Evolutionary conservation across 176 grass and related monocot genomes (phyloP).

Genomic region (Lolium perenne): DNA sequence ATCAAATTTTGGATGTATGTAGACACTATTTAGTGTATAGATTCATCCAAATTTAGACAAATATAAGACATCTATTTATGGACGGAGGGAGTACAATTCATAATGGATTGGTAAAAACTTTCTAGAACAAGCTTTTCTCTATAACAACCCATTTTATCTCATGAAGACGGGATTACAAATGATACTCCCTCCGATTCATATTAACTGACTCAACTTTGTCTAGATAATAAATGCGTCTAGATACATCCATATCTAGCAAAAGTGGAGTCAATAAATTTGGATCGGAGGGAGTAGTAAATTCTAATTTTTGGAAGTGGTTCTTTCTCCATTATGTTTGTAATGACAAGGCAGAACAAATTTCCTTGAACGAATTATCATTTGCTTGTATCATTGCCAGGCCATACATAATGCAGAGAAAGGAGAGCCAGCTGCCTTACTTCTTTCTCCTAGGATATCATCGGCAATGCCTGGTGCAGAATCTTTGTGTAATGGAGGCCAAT

Average conservation of each 20-base stretch:
- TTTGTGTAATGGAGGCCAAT: constrained; percentile 69
- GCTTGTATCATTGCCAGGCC: constrained; percentile 55
- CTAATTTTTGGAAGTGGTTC: constrained; percentile 4
- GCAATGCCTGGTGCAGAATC: constrained; percentile 61
- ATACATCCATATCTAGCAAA: too few relatives aligned
- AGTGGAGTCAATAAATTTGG: too few relatives aligned
- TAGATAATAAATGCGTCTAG: too few relatives aligned
- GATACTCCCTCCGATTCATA: too few relatives aligned
- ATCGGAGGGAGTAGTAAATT: neutral
- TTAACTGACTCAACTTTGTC: too few relatives aligned
- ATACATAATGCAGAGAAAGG: constrained; percentile 88
- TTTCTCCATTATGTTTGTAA: constrained; percentile 14
- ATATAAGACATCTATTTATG: too few relatives aligned
- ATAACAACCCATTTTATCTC: neutral
- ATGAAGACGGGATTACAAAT: neutral
- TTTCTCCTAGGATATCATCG: constrained; percentile 72
- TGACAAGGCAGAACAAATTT: neutral
- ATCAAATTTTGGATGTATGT: too few relatives aligned
- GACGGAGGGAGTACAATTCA: too few relatives aligned
- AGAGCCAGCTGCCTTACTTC: constrained; percentile 81
- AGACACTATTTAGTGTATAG: too few relatives aligned
- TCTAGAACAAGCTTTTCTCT: neutral
- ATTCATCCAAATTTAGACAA: too few relatives aligned
- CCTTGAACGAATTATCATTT: constrained; percentile 34
- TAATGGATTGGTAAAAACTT: constrained; percentile 5